Evolutionary conservation across 441 rosid species (phyloP).

Genomic region (Francoa sonchifolia): DNA sequence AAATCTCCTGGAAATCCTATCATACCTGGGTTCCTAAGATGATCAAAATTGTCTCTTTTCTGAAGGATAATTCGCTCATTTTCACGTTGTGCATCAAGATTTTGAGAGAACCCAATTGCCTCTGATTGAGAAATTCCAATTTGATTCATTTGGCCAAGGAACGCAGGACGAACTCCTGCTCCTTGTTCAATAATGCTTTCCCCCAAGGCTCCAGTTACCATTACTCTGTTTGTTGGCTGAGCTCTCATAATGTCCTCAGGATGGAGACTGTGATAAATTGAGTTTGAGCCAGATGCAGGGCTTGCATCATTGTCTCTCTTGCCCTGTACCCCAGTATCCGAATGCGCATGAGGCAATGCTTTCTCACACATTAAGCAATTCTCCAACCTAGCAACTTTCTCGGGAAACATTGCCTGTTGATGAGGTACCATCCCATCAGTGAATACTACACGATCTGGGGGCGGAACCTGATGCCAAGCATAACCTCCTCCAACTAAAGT

Average conservation of each 20-base stretch:
- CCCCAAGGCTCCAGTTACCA: conserved; percentile 22
- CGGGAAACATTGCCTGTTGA: conserved; percentile 25
- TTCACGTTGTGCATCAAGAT: conserved; percentile 20
- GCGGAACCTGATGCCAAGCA: conserved; percentile 35
- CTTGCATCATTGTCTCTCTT: conserved; percentile 19
- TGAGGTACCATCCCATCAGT: conserved; percentile 35
- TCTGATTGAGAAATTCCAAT: conserved; percentile 21
- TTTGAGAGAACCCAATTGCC: conserved; percentile 18
- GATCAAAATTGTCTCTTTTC: conserved; percentile 22
- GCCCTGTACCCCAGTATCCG: conserved; percentile 36
- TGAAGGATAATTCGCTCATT: conserved; percentile 11
- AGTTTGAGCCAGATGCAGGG: conserved; percentile 15
- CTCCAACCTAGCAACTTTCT: conserved; percentile 29
- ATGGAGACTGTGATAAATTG: conserved; percentile 34
- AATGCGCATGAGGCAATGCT: conserved; percentile 62
- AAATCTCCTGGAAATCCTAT: conserved; percentile 17
- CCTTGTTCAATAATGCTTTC: conserved; percentile 28
- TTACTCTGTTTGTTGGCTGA: conserved; percentile 18
- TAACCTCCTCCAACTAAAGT: conserved; percentile 35
- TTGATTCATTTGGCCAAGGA: conserved; percentile 20
- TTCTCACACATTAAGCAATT: conserved; percentile 54
- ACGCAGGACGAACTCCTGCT: conserved; percentile 16
- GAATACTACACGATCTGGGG: conserved; percentile 24
- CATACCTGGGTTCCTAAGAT: conserved; percentile 15
- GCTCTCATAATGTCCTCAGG: conserved; percentile 23